Conservation (phyloP, 257 asterid species). For the Solanum corneliomulleri region DNA sequence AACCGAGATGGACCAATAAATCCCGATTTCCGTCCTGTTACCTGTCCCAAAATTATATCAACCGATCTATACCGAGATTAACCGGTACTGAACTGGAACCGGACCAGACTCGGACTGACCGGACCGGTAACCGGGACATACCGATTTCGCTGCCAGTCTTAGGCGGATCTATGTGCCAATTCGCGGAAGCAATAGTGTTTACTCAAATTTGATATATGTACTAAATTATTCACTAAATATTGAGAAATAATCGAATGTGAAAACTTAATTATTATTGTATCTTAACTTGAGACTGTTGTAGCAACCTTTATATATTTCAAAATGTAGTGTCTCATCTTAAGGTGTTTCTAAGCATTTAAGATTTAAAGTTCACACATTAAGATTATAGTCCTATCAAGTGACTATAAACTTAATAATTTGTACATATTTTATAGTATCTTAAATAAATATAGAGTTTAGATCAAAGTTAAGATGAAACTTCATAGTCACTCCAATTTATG, state of each 20-base stretch:
- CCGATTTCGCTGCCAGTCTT: no score
- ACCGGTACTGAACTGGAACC: no score
- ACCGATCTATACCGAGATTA: no score
- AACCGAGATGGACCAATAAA: no score
- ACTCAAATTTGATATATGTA: background rate
- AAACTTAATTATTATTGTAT: background rate
- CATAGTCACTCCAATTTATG: background rate
- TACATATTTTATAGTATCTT: background rate
- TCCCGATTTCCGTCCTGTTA: no score
- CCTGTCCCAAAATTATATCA: no score
- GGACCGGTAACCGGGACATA: no score
- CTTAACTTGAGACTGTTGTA: background rate
- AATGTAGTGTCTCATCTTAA: background rate
- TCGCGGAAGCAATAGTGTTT: background rate
- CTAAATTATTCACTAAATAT: background rate
- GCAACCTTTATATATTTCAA: background rate
- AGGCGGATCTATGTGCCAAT: background rate
- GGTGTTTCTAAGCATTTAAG: background rate
- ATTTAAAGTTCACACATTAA: background rate
- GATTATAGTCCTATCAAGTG: background rate
- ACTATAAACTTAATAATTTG: background rate
- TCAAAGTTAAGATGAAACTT: background rate
- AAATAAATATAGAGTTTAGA: background rate
- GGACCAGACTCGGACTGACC: no score
- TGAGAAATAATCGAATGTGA: background rate